These are phyloP conservation scores for Debaryomycetaceae sp. DNA, from an alignment of 1,139 yeast species.

Conservation along the genomic window DNA sequence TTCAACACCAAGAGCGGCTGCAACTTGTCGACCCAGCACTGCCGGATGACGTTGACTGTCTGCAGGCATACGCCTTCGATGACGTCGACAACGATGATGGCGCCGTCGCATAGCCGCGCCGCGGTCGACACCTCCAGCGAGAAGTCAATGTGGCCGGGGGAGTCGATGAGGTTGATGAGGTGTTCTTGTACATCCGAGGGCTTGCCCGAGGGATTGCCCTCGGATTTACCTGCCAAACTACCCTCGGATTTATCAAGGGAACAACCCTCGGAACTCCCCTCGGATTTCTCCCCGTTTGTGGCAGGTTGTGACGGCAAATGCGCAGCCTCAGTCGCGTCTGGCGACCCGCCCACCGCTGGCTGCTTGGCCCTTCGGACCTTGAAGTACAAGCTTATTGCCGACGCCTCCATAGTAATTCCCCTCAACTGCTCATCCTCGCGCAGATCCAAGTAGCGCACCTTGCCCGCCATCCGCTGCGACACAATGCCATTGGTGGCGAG, in stretches of 20 bases:
- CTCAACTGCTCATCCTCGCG: slow-evolving; percentile 93
- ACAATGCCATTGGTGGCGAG: slow-evolving; percentile 95
- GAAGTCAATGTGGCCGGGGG: slow-evolving; percentile 98
- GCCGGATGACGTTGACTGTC: slow-evolving; percentile 89
- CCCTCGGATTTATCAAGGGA: no score
- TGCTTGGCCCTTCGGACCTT: slow-evolving; percentile 48
- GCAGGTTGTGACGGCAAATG: slow-evolving; percentile 11
- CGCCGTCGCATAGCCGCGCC: slow-evolving; percentile 94
- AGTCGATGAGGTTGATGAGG: slow-evolving; percentile 87
- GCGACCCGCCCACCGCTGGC: slow-evolving; percentile 23
- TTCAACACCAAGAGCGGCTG: slow-evolving; percentile 89
- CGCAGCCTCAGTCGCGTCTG: neutral
- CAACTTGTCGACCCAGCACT: slow-evolving; percentile 91
- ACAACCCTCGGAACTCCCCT: no score
- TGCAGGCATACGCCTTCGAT: slow-evolving; percentile 99
- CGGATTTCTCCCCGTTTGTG: no score
- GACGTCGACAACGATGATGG: slow-evolving; percentile 89
- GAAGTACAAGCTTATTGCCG: slow-evolving; percentile 86
- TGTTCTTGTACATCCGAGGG: slow-evolving; percentile 57
- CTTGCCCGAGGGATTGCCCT: slow-evolving; percentile 8
- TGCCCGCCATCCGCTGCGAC: slow-evolving; percentile 92
- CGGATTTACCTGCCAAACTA: slow-evolving; percentile 1
- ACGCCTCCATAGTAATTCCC: slow-evolving; percentile 97
- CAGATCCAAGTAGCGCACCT: slow-evolving; percentile 86
- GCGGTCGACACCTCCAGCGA: slow-evolving; percentile 95